These are phyloP conservation scores for Lachnellula cervina DNA, from an alignment of 2,329 filamentous ascomycete species.

Conservation along the genomic window DNA sequence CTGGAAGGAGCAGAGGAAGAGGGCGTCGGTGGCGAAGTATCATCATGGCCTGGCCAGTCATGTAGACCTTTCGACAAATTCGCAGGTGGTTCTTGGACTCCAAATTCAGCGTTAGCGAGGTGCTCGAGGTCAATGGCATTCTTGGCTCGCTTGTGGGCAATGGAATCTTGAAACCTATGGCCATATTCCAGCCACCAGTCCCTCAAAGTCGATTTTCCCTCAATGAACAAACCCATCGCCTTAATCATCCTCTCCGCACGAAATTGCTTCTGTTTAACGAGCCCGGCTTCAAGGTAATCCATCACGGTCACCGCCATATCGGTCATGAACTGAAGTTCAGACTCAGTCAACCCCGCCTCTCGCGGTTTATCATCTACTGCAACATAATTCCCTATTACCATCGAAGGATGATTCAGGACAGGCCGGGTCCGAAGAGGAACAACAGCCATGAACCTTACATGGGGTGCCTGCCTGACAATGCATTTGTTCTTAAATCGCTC, in stretches of 20 bases:
- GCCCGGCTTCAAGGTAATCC: conserved; percentile 55
- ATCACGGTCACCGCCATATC: conserved; percentile 53
- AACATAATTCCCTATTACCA: conserved; percentile 56
- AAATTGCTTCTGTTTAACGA: conserved; percentile 46
- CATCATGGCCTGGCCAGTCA: conserved; percentile 23
- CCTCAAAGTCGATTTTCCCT: conserved; percentile 40
- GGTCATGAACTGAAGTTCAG: conserved; percentile 49
- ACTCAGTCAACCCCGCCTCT: conserved; percentile 39
- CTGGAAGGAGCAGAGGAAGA: conserved; percentile 11
- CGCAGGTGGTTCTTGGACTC: conserved; percentile 25
- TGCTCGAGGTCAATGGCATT: conserved; percentile 13
- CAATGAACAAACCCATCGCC: conserved; percentile 50
- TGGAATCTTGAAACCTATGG: conserved; percentile 18
- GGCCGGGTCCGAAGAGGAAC: conserved; percentile 54
- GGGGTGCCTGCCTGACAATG: conserved; percentile 33
- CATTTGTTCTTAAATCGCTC: conserved; percentile 34
- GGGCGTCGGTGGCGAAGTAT: conserved; percentile 13
- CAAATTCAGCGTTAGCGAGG: conserved; percentile 27
- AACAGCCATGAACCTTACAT: conserved; percentile 49
- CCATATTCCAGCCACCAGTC: conserved; percentile 29
- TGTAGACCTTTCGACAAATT: conserved; percentile 21
- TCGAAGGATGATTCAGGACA: conserved; percentile 35
- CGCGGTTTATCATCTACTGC: conserved; percentile 55
- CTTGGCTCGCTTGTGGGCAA: conserved; percentile 4
- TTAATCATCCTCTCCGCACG: conserved; percentile 50